Base-by-base conservation (phyloP, 768 basidiomycete genomes). In the Russula lepida region DNA sequence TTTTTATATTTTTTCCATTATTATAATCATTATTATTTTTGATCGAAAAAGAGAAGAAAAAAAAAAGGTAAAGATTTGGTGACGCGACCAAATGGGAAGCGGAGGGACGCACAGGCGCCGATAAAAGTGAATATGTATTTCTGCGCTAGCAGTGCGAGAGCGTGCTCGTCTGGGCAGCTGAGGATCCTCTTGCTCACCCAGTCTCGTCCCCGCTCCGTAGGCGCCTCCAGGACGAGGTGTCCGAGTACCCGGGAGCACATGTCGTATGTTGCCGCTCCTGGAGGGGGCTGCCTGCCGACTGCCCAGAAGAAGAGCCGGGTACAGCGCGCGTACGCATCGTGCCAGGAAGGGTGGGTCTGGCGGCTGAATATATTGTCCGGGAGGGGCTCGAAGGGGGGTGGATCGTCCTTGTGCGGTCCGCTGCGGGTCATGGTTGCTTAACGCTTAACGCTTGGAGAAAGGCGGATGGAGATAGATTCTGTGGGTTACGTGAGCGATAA, bases 191-290 rank as follows among this genome's bases (percentile, higher is more conserved):
- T 63, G 56, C 56, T 58, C 30, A 58, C 52, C 62, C 62, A 63
- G 25, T 63, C 57, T 13, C 62, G 56, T 37, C 62, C 62, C 19
- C 37, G 21, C 19, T 54, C 62, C 6, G 62, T 54, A 19, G 62
- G 62, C n/a, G 62, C 56, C 47, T 63, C 62, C 37, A 63, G 41
- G 52, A 63, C 19, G 52, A 63, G 56, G 52, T 63, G 52, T 2
- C 62, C 62, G 46, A 63, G 62, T 12, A 63, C 46, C 8, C 62
- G 51, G 19, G 62, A 63, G n/a, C 62, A 63, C 62, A 63, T 63
- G 57, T 63, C 62, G 39, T 63, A 63, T 2, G 61, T 32, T 12
- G 61, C 52, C 0, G 56, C 33, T 13, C 62, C 62, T 23, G 62
- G 52, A 4, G 47, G 51, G 4, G 50, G 56, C 15, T 63, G 62